A percentile compares a stretch with the other conserved stretches of the same genome.
phyloP scores from a whole-genome alignment of 2,329 filamentous ascomycete species.

The Fusarium haematococcum region DNA sequence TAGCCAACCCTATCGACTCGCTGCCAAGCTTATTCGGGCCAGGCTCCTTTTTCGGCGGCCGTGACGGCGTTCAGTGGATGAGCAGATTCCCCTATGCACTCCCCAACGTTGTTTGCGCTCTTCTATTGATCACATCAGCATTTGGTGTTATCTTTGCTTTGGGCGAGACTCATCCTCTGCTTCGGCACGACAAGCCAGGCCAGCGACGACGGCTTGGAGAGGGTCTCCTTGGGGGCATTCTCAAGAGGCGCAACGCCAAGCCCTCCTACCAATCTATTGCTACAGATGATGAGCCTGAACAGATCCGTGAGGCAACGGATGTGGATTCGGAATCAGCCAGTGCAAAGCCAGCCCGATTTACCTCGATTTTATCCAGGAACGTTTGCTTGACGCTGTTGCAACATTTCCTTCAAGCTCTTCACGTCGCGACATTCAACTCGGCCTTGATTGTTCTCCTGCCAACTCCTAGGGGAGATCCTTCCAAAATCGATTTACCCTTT shows the following conservation, averaged over 20 bases:
- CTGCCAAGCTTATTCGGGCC: constrained; percentile 29
- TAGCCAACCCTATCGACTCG: not conserved
- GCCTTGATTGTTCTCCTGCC: constrained; percentile 35
- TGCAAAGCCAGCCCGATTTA: not conserved
- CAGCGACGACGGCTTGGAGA: not conserved
- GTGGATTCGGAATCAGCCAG: not conserved
- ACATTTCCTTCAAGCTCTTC: constrained; percentile 19
- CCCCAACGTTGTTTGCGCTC: not conserved
- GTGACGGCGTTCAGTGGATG: not conserved
- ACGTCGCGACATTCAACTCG: constrained; percentile 37
- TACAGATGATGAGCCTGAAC: not conserved
- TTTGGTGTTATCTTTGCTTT: not conserved
- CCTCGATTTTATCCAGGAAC: not conserved
- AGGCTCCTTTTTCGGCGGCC: not conserved
- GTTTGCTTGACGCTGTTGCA: constrained; percentile 30
- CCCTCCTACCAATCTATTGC: not conserved
- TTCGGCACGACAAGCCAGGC: not conserved
- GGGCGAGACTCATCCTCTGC: not conserved
- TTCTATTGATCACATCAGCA: not conserved
- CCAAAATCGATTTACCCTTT: not conserved
- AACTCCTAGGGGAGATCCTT: not conserved
- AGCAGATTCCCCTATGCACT: not conserved
- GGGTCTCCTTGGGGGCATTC: not conserved
- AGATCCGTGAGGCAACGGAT: not conserved
- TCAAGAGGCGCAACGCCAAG: not conserved